Evolutionary conservation across 2,329 filamentous ascomycete species (phyloP).

Genomic region (Fusarium pilosicola): DNA sequence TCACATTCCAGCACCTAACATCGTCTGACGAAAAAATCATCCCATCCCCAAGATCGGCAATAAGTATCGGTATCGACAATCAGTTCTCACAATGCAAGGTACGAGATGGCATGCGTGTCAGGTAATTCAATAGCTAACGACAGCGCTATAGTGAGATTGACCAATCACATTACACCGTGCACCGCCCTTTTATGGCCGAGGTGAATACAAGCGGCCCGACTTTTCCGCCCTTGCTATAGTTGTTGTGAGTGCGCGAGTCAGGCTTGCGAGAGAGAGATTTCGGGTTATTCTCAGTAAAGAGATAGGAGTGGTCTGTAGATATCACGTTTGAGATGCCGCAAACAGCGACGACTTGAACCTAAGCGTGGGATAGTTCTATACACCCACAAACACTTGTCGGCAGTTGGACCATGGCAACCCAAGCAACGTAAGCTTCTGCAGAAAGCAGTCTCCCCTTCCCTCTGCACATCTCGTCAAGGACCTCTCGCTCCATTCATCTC

Average conservation of each 20-base stretch:
- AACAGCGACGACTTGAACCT: neutral
- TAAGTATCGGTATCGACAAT: neutral
- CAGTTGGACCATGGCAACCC: too few relatives aligned
- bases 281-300: too few relatives aligned
- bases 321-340: neutral
- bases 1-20: neutral
- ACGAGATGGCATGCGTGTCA: neutral
- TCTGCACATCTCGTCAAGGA: accelerated
- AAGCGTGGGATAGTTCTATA: neutral
- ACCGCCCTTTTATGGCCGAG: neutral
- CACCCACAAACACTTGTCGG: neutral
- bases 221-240: neutral
- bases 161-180: neutral
- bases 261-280: neutral
- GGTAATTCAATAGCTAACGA: neutral
- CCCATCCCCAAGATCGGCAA: neutral
- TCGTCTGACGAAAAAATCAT: too few relatives aligned
- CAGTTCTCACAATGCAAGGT: neutral
- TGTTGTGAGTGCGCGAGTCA: neutral
- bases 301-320: neutral
- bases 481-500: too few relatives aligned
- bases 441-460: too few relatives aligned
- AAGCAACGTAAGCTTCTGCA: too few relatives aligned
- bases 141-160: accelerated
- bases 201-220: neutral